These are phyloP conservation scores for Niebla homalea DNA, from an alignment of 495 filamentous ascomycete species.

Conservation along the genomic window DNA sequence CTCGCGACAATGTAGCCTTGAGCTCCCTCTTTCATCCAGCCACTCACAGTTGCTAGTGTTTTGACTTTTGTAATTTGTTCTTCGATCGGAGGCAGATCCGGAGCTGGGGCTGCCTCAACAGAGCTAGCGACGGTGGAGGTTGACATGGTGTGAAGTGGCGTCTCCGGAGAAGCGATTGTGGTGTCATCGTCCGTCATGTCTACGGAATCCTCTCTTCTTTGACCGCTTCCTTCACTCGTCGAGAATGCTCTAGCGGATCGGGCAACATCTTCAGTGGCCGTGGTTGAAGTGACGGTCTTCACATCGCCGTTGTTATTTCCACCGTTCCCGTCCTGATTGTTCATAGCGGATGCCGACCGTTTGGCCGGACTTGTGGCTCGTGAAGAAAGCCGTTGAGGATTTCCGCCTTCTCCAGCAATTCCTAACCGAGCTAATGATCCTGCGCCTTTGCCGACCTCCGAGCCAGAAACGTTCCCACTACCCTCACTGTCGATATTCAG, in stretches of 20 bases:
- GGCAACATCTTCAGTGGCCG: neutral
- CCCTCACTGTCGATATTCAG: slow-evolving; percentile 53
- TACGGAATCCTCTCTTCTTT: slow-evolving; percentile 19
- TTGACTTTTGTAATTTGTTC: slow-evolving; percentile 64
- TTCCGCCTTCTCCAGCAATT: slow-evolving; percentile 2
- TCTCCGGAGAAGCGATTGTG: slow-evolving; percentile 1
- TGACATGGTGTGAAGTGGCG: slow-evolving; percentile 7
- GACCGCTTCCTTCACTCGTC: slow-evolving; percentile 6
- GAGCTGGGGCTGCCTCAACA: slow-evolving; percentile 4
- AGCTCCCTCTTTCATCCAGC: slow-evolving; percentile 49
- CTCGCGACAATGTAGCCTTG: slow-evolving; percentile 67
- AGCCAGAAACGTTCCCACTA: slow-evolving; percentile 35
- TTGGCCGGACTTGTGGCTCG: slow-evolving; percentile 16
- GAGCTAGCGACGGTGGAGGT: slow-evolving; percentile 10
- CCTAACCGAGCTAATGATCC: slow-evolving; percentile 7
- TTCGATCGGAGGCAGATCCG: slow-evolving; percentile 47
- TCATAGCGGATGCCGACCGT: slow-evolving; percentile 19
- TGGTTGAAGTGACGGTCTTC: neutral
- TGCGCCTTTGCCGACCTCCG: slow-evolving; percentile 1
- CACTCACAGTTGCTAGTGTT: slow-evolving; percentile 29
- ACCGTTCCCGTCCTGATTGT: slow-evolving; percentile 14
- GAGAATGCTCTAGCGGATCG: neutral
- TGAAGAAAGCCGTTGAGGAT: slow-evolving; percentile 14
- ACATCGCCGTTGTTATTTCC: slow-evolving; percentile 4
- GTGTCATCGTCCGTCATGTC: slow-evolving; percentile 20